These are phyloP conservation scores for Coemansia reversa DNA, from an alignment of 192 early-diverging fungal genomes.

Conservation along the genomic window DNA sequence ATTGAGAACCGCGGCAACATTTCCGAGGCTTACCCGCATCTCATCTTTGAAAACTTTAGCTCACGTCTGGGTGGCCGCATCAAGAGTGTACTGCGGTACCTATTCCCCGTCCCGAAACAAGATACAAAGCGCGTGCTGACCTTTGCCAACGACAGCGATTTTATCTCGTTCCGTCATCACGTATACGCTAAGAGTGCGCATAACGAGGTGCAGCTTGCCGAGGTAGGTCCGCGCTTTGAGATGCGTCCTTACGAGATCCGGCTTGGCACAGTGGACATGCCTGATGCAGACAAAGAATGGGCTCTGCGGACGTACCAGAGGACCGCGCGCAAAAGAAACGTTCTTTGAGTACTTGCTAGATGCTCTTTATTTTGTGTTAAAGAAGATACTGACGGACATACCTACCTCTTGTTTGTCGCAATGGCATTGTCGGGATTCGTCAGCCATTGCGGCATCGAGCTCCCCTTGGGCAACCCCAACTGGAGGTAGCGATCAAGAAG, in stretches of 20 bases:
- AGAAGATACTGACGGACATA: not conserved
- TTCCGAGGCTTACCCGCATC: slow-evolving; percentile 94
- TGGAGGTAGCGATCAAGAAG: slow-evolving; percentile 43
- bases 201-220: slow-evolving; percentile 89
- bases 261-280: slow-evolving; percentile 90
- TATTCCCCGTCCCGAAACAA: slow-evolving; percentile 97
- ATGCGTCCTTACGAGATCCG: slow-evolving; percentile 97
- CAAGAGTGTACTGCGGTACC: slow-evolving; percentile 86
- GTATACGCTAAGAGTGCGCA: slow-evolving; percentile 88
- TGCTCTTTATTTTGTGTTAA: not conserved
- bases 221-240: slow-evolving; percentile 98
- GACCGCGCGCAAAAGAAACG: slow-evolving; percentile 79
- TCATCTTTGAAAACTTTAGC: slow-evolving; percentile 94
- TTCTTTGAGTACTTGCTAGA: slow-evolving; percentile 51
- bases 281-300: slow-evolving; percentile 97
- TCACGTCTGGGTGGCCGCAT: slow-evolving; percentile 82
- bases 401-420: slow-evolving; percentile 21
- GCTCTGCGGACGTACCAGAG: slow-evolving; percentile 87
- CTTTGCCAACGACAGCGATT: slow-evolving; percentile 95
- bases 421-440: slow-evolving; percentile 45
- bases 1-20: slow-evolving; percentile 95
- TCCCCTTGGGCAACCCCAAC: slow-evolving; percentile 51
- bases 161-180: slow-evolving; percentile 96
- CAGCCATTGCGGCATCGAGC: slow-evolving; percentile 48
- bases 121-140: slow-evolving; percentile 97